phyloP scores from a whole-genome alignment of 164 flowering plant species.

The Macadamia tetraphylla region DNA sequence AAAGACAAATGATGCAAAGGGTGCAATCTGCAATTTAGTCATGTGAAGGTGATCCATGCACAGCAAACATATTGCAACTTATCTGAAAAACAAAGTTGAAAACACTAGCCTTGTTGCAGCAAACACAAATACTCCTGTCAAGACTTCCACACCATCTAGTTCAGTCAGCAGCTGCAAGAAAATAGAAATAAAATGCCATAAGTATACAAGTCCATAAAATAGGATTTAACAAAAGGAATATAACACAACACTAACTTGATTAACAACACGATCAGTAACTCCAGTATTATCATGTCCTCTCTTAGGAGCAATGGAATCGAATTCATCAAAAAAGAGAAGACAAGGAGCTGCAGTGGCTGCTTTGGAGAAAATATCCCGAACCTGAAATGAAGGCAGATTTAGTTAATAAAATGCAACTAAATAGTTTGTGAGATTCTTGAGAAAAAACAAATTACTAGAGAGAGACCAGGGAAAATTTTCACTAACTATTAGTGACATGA shows the following conservation, averaged over 20 bases:
- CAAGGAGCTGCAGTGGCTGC: constrained; percentile 98
- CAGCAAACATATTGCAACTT: neutral
- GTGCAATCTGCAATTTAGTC: no score
- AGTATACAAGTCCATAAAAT: neutral
- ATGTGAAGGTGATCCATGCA: no score
- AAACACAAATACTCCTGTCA: constrained; percentile 96
- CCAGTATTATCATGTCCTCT: constrained; percentile 99
- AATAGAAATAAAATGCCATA: constrained; percentile 2
- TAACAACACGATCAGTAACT: constrained; percentile 96
- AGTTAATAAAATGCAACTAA: neutral
- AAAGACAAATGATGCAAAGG: no score
- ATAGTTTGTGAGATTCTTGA: neutral
- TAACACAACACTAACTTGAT: constrained; percentile 52
- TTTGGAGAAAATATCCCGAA: constrained; percentile 89
- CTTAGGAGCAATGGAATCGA: constrained; percentile 97
- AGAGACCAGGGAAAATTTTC: no score
- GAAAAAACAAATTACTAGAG: no score
- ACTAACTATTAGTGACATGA: no score
- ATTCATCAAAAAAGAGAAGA: constrained; percentile 93
- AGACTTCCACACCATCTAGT: constrained; percentile 92
- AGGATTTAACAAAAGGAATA: neutral
- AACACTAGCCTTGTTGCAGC: constrained; percentile 87
- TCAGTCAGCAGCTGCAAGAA: constrained; percentile 79
- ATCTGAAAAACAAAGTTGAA: neutral
- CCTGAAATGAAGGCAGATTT: constrained; percentile 39